Evolutionary conservation across 139 green algal species (phyloP), one percentile per base, ranked within the genome.

Genomic region (Chlorella sp.): DNA sequence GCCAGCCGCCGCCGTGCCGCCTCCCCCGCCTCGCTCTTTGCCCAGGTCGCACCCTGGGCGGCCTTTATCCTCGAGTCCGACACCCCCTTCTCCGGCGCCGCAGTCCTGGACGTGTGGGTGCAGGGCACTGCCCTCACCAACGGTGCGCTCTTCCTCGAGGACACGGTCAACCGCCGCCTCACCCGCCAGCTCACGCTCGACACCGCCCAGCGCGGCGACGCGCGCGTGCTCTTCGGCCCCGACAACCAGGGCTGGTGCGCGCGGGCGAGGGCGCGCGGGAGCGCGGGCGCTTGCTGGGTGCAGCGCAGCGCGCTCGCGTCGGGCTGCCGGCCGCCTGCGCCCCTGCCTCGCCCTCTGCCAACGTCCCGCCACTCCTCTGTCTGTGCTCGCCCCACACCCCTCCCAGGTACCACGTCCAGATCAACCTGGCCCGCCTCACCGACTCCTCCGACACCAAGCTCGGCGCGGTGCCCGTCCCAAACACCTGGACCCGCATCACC

Each of bases 351-450:
- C 14, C 14, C 53, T 62, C 23, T 25, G 29, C 14, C 8, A 29
- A 11, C 53, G 29, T 19, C 29, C 53, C 53, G 23, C 14, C 19
- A 11, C 8, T 62, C 53, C 53, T 62, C 14, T 25, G 12, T 21
- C 53, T n/a, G 53, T 25, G 19, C 31, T 17, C 46, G 14, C 46
- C 46, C 8, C 53, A 62, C 38, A 75, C 27, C 53, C 53, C 67
- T 89, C n/a, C n/a, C n/a, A n/a, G 82, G 82, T 82, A 83, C 17
- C 85, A 79, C 41, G 56, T 84, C 4, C 79, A 84, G 72, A 33
- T 71, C 72, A 78, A 64, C 61, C 51, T 78, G 25, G 60, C 29
- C 3, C 41, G 51, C 25, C 45, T 63, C 3, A 48, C 59, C 27
- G 55, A 73, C 33, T 29, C 53, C 53, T 56, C 53, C 2, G 69